Conservation (phyloP, 768 basidiomycete species). For the Pleurotus djamor region DNA sequence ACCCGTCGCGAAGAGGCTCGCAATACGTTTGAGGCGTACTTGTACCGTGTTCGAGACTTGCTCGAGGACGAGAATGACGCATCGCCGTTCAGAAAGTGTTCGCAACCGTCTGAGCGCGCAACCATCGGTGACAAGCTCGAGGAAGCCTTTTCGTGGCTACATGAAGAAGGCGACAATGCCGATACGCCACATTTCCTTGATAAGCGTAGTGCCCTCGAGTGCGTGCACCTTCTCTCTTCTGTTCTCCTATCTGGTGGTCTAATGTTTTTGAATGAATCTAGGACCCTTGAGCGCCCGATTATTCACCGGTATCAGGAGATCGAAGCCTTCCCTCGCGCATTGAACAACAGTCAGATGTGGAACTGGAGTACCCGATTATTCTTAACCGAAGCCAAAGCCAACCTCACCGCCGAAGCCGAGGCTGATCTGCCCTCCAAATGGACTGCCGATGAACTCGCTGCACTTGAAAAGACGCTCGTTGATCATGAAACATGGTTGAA, state of each 20-base stretch:
- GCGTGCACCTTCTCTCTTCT: constrained; percentile 27
- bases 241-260: constrained; percentile 1
- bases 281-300: constrained; percentile 77
- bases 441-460: constrained; percentile 83
- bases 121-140: constrained; percentile 65
- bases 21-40: constrained; percentile 87
- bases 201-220: constrained; percentile 85
- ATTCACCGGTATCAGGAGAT: constrained; percentile 89
- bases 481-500: constrained; percentile 86
- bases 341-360: constrained; percentile 85
- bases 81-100: constrained; percentile 85
- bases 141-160: constrained; percentile 81
- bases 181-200: constrained; percentile 72
- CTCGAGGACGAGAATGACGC: constrained; percentile 62
- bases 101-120: constrained; percentile 67
- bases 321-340: constrained; percentile 76
- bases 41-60: constrained; percentile 89
- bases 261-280: constrained; percentile 21
- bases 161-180: constrained; percentile 81
- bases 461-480: constrained; percentile 70
- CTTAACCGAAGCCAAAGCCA: constrained; percentile 74
- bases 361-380: constrained; percentile 89
- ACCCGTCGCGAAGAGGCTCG: constrained; percentile 83
- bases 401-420: constrained; percentile 65
- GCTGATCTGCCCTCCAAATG: constrained; percentile 71